Evolutionary conservation across 768 basidiomycete genomes (phyloP).

Genomic region (Psilocybe cyanescens): DNA sequence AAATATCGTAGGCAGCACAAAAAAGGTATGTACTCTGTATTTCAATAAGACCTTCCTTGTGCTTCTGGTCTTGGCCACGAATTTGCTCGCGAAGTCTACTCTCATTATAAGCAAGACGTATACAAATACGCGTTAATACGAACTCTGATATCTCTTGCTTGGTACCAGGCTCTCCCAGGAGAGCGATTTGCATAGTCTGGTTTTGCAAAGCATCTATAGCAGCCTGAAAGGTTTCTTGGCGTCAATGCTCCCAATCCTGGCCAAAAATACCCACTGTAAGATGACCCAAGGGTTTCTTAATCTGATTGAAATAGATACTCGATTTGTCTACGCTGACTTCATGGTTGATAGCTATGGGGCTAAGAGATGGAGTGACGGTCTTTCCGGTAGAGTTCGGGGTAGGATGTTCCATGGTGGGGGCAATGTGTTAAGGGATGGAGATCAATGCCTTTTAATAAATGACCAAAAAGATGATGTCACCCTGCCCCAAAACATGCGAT

Average conservation of each 20-base stretch:
- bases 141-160: conserved; percentile 46
- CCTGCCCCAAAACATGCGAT: conserved; percentile 7
- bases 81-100: conserved; percentile 48
- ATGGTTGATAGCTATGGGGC: conserved; percentile 5
- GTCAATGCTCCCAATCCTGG: neutral
- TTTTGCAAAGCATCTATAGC: conserved; percentile 48
- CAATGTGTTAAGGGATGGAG: neutral
- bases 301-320: conserved; percentile 12
- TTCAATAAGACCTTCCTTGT: conserved; percentile 48
- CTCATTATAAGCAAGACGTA: neutral
- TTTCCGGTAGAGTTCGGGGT: conserved; percentile 20
- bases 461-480: conserved; percentile 14
- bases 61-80: conserved; percentile 43
- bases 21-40: conserved; percentile 44
- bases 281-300: conserved; percentile 21
- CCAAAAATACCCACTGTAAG: conserved; percentile 18
- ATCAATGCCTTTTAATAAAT: conserved; percentile 4
- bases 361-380: conserved; percentile 8
- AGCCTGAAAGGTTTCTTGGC: conserved; percentile 31
- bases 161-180: conserved; percentile 41
- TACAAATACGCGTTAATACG: conserved; percentile 19
- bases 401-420: conserved; percentile 18
- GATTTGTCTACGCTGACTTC: conserved; percentile 16
- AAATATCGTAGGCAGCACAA: neutral
- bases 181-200: conserved; percentile 46